Evolutionary conservation across 495 filamentous ascomycete genomes (phyloP).

Genomic region (Tuber microsphaerosporum): DNA sequence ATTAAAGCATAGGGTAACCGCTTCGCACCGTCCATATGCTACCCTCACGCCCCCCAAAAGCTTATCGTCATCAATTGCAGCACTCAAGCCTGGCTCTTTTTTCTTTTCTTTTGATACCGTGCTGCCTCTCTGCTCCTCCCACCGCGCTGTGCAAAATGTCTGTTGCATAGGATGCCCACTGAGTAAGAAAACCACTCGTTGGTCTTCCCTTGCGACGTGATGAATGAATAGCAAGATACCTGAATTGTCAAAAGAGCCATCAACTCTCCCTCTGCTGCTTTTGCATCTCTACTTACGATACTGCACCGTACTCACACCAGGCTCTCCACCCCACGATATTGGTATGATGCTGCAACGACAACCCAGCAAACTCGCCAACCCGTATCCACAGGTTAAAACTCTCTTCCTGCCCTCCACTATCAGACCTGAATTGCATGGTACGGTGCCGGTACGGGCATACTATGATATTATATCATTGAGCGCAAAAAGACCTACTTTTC

Average conservation of each 20-base stretch:
- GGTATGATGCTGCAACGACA: not conserved
- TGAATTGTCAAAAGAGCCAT: not conserved
- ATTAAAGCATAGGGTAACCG: not conserved
- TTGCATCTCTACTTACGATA: not conserved
- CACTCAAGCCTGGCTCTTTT: not conserved
- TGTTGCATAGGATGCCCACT: not conserved
- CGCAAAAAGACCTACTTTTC: not conserved
- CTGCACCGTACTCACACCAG: not conserved
- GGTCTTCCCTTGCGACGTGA: not conserved
- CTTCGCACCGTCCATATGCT: not conserved
- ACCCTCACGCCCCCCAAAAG: not conserved
- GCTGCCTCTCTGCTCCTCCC: not conserved
- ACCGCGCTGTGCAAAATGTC: not conserved
- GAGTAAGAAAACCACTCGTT: not conserved
- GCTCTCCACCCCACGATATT: not conserved
- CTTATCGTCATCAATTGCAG: not conserved
- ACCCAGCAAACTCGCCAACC: not conserved
- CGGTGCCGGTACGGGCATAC: not conserved
- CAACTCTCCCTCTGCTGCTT: not conserved
- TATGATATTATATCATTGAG: not conserved
- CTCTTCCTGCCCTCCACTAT: not conserved
- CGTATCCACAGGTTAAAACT: not conserved
- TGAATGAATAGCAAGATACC: not conserved
- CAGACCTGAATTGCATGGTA: not conserved
- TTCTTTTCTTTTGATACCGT: not conserved